These are phyloP conservation scores for Zygosaccharomyces sapae DNA, from an alignment of 1,139 yeast species.

Conservation along the genomic window DNA sequence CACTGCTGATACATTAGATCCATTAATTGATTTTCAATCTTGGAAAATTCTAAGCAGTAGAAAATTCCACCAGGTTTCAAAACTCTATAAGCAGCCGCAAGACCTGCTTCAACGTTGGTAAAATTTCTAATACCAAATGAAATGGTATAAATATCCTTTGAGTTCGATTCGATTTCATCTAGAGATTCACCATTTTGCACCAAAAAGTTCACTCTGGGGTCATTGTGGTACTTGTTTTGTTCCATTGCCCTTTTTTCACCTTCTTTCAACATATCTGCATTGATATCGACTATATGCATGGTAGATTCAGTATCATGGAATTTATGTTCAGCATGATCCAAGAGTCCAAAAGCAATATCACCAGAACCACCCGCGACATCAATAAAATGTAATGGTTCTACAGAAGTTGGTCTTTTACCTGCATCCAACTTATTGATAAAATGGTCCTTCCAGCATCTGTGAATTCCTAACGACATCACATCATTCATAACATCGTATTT, in stretches of 20 bases:
- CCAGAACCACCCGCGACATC: conserved; percentile 99
- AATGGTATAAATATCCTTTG: conserved; percentile 92
- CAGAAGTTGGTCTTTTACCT: conserved; percentile 84
- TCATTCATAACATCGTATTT: conserved; percentile 96
- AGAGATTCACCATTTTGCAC: conserved; percentile 92
- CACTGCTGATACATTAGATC: conserved; percentile 80
- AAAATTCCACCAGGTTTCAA: conserved; percentile 98
- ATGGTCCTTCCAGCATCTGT: conserved; percentile 91
- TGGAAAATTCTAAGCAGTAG: conserved; percentile 92
- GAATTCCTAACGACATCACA: conserved; percentile 94
- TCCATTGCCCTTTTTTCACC: conserved; percentile 69
- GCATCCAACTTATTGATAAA: conserved; percentile 86
- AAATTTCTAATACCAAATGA: conserved; percentile 97
- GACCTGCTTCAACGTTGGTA: conserved; percentile 89
- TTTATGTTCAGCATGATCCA: conserved; percentile 81
- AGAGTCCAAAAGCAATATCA: conserved; percentile 91
- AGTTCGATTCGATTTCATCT: conserved; percentile 77
- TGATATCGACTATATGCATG: conserved; percentile 93
- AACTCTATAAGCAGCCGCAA: conserved; percentile 89
- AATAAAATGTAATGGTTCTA: conserved; percentile 72
- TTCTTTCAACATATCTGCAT: conserved; percentile 91
- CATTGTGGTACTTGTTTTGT: conserved; percentile 48
- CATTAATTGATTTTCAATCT: conserved; percentile 75
- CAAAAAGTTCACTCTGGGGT: conserved; percentile 66
- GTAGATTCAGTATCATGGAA: conserved; percentile 71